Conservation (phyloP, 352 stramenopile species). For the Thalassiosira livingstoniorum region DNA sequence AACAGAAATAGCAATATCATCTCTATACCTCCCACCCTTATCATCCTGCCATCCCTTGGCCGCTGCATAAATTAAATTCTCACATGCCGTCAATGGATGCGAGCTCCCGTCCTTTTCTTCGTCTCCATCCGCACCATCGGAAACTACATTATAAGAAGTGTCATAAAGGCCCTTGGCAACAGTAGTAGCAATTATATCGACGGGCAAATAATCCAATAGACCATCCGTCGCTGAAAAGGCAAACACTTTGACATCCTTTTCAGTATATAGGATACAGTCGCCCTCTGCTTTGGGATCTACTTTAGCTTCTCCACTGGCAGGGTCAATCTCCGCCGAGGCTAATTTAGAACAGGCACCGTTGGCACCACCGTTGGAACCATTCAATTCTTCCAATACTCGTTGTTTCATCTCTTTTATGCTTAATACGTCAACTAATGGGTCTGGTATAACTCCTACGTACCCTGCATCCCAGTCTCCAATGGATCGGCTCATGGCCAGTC, state of each 20-base stretch:
- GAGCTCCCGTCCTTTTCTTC: constrained; percentile 3
- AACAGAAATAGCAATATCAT: constrained; percentile 81
- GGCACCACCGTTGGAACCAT: constrained; percentile 30
- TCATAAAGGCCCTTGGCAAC: constrained; percentile 72
- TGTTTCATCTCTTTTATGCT: constrained; percentile 66
- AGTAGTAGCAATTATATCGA: constrained; percentile 65
- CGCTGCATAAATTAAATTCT: constrained; percentile 76
- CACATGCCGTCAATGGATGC: constrained; percentile 75
- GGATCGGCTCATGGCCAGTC: constrained; percentile 80
- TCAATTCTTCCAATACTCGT: constrained; percentile 53
- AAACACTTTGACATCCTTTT: constrained; percentile 80
- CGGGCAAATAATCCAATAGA: constrained; percentile 79
- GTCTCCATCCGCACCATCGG: not conserved
- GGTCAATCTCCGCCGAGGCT: constrained; percentile 52
- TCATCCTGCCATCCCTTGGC: constrained; percentile 74
- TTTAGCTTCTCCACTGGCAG: constrained; percentile 48
- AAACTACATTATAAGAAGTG: constrained; percentile 9
- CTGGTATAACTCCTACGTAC: constrained; percentile 71
- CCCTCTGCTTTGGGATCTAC: not conserved
- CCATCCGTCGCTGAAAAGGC: constrained; percentile 78
- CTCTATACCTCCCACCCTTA: constrained; percentile 74
- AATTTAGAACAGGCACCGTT: not conserved
- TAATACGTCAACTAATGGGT: constrained; percentile 78
- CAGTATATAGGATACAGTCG: constrained; percentile 44
- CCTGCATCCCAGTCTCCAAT: constrained; percentile 78